Evolutionary conservation across 345 rosid genomes (phyloP), one percentile per base, ranked within the genome.

Genomic region (Brassica cretica): DNA sequence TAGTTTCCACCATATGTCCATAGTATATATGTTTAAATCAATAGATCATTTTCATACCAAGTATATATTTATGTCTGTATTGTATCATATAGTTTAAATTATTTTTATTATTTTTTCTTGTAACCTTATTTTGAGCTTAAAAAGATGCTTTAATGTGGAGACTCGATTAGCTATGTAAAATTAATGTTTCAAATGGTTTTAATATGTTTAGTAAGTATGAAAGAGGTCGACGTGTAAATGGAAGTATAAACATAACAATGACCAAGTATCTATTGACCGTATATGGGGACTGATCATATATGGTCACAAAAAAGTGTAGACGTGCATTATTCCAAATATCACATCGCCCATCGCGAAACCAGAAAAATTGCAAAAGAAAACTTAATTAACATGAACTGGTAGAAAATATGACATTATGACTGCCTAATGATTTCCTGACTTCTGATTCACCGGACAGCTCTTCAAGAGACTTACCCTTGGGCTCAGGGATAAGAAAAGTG

Each of bases 241-340:
- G 3, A 63, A 63, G 32, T n/a, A 63, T 7, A 30, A 7, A 30
- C 44, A 63, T 63, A 63, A n/a, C 8, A 63, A 30, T 2, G 27
- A 62, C 2, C 11, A 76, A 68, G 61, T 68, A 76, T 61, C 25
- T 21, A 68, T 62, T 53, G 30, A 39, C 71, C 60, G 49, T 58
- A 71, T 25, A 51, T 51, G 19, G 56, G n/a, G 56, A 51, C 70
- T 69, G 53, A 53, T 15, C 60, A 53, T 16, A 53, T 16, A 16
- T 51, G 56, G 51, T 32, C 56, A 69, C 74, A 49, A 3, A 46
- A 46, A 76, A 24, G 46, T 32, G 39, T 30, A 19, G 64, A 69
- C 64, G 39, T 21, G 30, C 44, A 60, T 10, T 19, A 68, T 32
- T 39, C 64, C 56, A 63, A 32, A 53, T 46, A 39, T 55, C 67